Evolutionary conservation across 768 basidiomycete genomes (phyloP), one percentile per base, ranked within the genome.

Genomic region (Agaricus subrufescens): DNA sequence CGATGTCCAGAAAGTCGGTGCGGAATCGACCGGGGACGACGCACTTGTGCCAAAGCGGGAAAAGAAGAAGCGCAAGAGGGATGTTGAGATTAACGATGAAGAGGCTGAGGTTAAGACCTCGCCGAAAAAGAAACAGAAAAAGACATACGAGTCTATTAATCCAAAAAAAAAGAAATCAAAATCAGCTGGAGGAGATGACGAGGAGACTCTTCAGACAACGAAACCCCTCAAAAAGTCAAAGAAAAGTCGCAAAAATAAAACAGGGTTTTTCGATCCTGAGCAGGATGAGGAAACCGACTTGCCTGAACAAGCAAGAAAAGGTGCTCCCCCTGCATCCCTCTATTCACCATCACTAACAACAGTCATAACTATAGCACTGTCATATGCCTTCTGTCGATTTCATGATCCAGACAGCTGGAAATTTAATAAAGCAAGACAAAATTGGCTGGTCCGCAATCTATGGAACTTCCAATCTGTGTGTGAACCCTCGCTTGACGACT

Each of bases 401-500:
- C 71, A 74, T 50, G 70, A 70, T 40, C 77, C 75, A 19, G 63
- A 69, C 4, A 70, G 67, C 51, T 89, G 87, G 87, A 89, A 87
- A 61, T 89, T 89, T 64, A 84, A 84, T 59, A 89, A 89, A 63
- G 85, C 85, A 6, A 75, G 78, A 44, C 87, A 89, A 63, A 89
- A 88, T 61, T 89, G 87, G 87, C 69, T 89, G 1, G 72, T 87
- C 55, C 79, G 85, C 10, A 83, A 89, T 59, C 58, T 84, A 9
- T 89, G 82, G 81, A 81, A 79, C 2, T 71, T 72, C 11, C 67
- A 74, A 58, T 61, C 68, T 58, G 79, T 79, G 58, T 71, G 76
- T 62, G 46, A 66, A 50, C 19, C 43, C 37, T 47, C 46, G 6
- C 48, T 29, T 10, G 5, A 31, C 31, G 10, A 5, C 34, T 34